Percentiles rank a stretch among this genome's conserved stretches.
Evolutionary conservation across 495 filamentous ascomycete species (phyloP).

Genomic region (Daldinia grandis): DNA sequence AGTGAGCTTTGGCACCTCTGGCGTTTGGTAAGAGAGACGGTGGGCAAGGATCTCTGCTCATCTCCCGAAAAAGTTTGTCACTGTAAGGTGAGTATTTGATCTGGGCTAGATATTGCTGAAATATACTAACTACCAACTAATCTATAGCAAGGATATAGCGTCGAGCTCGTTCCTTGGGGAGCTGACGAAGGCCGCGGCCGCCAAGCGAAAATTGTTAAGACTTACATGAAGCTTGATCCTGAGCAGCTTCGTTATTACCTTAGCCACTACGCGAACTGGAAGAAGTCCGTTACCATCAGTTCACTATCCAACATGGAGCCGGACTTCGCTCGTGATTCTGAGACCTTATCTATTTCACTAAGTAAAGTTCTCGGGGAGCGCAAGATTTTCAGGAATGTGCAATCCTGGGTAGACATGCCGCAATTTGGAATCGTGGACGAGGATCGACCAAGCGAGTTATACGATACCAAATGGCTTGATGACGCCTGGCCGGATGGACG

Average conservation of each 20-base stretch:
- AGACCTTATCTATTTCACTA: conserved; percentile 35
- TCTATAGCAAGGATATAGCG: conserved; percentile 23
- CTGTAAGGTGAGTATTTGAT: conserved; percentile 35
- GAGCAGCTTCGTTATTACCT: conserved; percentile 48
- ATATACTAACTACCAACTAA: conserved; percentile 9
- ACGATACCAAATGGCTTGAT: not conserved
- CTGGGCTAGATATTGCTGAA: not conserved
- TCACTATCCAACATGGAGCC: conserved; percentile 34
- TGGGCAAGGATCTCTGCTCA: conserved; percentile 51
- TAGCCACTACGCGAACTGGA: conserved; percentile 42
- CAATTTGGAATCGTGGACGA: conserved; percentile 38
- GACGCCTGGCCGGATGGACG: conserved; percentile 21
- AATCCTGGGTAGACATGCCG: conserved; percentile 6
- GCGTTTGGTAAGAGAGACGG: conserved; percentile 40
- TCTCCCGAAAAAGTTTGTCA: conserved; percentile 42
- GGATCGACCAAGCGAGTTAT: not conserved
- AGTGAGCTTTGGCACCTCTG: conserved; percentile 48
- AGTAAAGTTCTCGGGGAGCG: conserved; percentile 37
- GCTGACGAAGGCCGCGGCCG: conserved; percentile 39
- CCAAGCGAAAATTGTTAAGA: conserved; percentile 47
- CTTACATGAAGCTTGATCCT: conserved; percentile 51
- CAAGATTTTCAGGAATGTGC: not conserved
- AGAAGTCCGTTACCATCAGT: conserved; percentile 39
- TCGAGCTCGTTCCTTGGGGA: conserved; percentile 51
- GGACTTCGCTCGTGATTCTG: conserved; percentile 31